phyloP scores from a whole-genome alignment of 75 land plant genomes.

The Chamaecyparis obtusa region DNA sequence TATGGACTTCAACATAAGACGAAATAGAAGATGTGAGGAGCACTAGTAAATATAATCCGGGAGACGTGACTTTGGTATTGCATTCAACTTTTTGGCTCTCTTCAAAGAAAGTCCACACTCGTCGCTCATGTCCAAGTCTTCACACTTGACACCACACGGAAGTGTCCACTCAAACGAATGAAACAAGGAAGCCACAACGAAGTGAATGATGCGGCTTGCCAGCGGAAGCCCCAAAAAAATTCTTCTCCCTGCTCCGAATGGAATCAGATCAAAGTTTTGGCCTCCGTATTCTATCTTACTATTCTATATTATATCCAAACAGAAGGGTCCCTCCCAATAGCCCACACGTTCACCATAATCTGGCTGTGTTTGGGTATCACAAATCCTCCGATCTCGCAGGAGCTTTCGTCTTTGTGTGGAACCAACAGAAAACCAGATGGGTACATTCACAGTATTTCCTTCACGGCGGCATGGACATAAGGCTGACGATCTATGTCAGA shows the following conservation, averaged over 20 bases:
- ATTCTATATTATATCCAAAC: conserved; percentile 54
- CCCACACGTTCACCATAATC: conserved; percentile 61
- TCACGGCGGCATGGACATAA: conserved; percentile 43
- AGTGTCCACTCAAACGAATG: conserved; percentile 60
- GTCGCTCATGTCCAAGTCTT: conserved; percentile 61
- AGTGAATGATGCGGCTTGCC: conserved; percentile 47
- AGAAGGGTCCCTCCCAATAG: conserved; percentile 51
- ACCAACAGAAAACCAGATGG: conserved; percentile 72
- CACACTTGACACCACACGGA: conserved; percentile 58
- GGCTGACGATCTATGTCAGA: conserved; percentile 47
- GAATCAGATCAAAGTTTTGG: conserved; percentile 58
- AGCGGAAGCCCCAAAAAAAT: conserved; percentile 67
- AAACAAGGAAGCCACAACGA: conserved; percentile 41
- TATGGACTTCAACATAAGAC: no score
- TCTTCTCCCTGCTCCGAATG: conserved; percentile 64
- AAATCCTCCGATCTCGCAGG: conserved; percentile 50
- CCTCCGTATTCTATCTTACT: conserved; percentile 52
- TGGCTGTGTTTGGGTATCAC: conserved; percentile 40
- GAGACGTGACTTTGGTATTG: conserved; percentile 46
- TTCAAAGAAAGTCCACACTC: conserved; percentile 61
- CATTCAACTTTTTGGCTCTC: conserved; percentile 41
- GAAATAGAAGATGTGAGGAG: no score
- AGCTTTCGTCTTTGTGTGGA: conserved; percentile 62
- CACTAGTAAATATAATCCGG: not conserved
- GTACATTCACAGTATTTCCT: conserved; percentile 71